Conservation (phyloP, 129 eudicot genomes). For the Deinandra increscens region DNA sequence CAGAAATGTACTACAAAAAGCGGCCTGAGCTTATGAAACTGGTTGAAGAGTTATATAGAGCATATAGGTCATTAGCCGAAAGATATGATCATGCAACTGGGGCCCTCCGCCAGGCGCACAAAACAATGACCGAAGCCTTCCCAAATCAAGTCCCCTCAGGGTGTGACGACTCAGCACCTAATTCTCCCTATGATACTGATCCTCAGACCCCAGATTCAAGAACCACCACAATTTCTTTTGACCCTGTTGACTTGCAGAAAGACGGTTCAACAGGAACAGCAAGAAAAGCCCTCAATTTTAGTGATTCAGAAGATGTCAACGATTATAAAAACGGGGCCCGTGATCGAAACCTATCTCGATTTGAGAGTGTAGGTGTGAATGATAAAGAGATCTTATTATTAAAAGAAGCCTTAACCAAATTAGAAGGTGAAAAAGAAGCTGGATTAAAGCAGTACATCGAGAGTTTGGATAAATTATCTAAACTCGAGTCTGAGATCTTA, state of each 20-base stretch:
- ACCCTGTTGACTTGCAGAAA: slow-evolving; percentile 48
- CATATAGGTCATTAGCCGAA: slow-evolving; percentile 92
- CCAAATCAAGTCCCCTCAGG: slow-evolving; percentile 71
- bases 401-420: slow-evolving; percentile 63
- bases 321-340: slow-evolving; percentile 8
- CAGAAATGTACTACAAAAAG: slow-evolving; percentile 92
- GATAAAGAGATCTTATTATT: slow-evolving; percentile 58
- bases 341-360: slow-evolving; percentile 15
- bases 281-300: slow-evolving; percentile 69
- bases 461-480: slow-evolving; percentile 59
- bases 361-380: slow-evolving; percentile 29
- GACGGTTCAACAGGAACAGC: slow-evolving; percentile 46
- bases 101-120: slow-evolving; percentile 91
- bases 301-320: slow-evolving; percentile 40
- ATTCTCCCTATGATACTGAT: slow-evolving; percentile 44
- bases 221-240: slow-evolving; percentile 33
- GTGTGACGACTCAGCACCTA: slow-evolving; percentile 56
- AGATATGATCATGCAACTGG: slow-evolving; percentile 98
- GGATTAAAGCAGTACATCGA: slow-evolving; percentile 56
- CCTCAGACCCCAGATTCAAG: slow-evolving; percentile 59
- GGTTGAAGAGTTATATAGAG: slow-evolving; percentile 90
- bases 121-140: slow-evolving; percentile 79
- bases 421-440: slow-evolving; percentile 84
- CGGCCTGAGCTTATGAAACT: slow-evolving; percentile 94
- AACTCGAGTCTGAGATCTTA: slow-evolving; percentile 54